Evolutionary conservation across 169 alveolate genomes (phyloP).

Genomic region (Babesia caballi): DNA sequence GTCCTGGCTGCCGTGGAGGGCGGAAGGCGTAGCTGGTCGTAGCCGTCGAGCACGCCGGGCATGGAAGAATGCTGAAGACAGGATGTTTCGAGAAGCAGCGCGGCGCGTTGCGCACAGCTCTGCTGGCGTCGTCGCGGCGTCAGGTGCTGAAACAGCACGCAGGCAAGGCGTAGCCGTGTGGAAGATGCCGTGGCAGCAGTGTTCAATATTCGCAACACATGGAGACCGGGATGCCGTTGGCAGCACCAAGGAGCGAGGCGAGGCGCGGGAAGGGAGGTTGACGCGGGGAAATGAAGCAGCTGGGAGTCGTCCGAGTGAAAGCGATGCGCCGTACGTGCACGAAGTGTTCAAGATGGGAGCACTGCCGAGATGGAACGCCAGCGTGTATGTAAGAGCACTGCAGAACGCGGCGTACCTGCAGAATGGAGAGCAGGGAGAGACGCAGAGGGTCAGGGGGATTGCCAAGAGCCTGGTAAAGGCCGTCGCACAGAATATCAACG

Average conservation of each 20-base stretch:
- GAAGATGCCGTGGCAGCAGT: slow-evolving; percentile 48
- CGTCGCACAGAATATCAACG: slow-evolving; percentile 32
- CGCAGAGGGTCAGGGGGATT: background rate
- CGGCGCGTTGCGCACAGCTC: background rate
- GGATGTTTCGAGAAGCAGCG: background rate
- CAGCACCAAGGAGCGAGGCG: background rate
- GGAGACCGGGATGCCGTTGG: background rate
- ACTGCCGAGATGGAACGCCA: slow-evolving; percentile 29
- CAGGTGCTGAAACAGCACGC: background rate
- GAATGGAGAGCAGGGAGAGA: background rate
- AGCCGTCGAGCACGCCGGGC: background rate
- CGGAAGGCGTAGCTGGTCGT: too few species aligned
- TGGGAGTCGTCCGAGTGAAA: background rate
- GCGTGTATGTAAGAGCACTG: slow-evolving; percentile 26
- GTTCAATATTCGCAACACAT: background rate
- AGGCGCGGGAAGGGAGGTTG: background rate
- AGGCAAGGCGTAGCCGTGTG: background rate
- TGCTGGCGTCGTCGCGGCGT: background rate
- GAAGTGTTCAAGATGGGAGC: background rate
- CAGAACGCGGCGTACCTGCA: slow-evolving; percentile 54
- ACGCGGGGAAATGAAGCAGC: background rate
- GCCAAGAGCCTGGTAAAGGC: background rate
- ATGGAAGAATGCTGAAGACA: background rate
- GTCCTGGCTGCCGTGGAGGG: too few species aligned
- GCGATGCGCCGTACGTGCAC: background rate